A percentile compares a stretch with the other conserved stretches of the same genome.
These are phyloP conservation scores for Solanum ahanhuiri DNA, from an alignment of 257 asterid species.

Conservation along the genomic window DNA sequence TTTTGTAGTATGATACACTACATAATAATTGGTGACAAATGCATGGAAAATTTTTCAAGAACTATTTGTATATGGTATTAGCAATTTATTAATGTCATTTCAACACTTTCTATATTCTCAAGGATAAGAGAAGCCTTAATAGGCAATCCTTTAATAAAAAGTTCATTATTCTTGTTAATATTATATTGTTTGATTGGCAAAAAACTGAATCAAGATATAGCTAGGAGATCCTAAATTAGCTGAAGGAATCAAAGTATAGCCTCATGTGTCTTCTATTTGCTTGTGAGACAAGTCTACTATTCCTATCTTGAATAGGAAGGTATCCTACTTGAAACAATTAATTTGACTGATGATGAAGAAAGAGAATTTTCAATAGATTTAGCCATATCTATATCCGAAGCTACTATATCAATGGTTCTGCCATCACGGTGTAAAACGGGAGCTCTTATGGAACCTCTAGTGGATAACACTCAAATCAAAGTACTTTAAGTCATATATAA, in stretches of 20 bases:
- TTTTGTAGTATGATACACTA: background rate
- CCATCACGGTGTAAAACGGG: background rate
- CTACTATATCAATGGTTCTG: background rate
- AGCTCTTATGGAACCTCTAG: background rate
- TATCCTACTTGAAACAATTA: too few relatives aligned
- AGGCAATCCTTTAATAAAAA: background rate
- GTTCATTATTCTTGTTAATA: background rate
- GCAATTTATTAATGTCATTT: background rate
- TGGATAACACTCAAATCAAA: background rate
- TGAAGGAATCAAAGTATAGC: background rate
- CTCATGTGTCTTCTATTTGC: background rate
- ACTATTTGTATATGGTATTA: background rate
- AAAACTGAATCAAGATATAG: background rate
- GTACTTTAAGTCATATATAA: background rate
- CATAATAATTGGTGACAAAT: background rate
- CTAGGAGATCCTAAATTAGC: background rate
- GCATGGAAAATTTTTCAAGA: background rate
- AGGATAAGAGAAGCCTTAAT: background rate
- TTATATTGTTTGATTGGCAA: background rate
- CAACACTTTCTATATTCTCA: background rate
- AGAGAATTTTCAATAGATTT: background rate
- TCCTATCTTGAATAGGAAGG: too few relatives aligned
- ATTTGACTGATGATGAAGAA: background rate
- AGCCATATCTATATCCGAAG: background rate
- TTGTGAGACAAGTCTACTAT: background rate